phyloP scores from a whole-genome alignment of 495 filamentous ascomycete species.

The Neurospora sp. region DNA sequence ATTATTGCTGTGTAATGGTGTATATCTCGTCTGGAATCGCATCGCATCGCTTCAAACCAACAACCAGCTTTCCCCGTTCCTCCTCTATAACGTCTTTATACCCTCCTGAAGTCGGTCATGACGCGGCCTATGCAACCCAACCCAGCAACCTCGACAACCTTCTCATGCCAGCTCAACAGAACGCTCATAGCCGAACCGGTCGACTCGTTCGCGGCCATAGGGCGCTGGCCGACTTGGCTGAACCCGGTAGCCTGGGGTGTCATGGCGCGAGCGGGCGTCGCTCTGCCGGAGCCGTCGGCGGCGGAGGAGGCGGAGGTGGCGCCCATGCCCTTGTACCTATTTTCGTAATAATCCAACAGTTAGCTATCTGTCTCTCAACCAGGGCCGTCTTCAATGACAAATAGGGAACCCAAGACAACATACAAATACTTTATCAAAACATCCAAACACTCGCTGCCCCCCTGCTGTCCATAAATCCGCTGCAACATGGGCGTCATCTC shows the following conservation, averaged over 20 bases:
- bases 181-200: constrained; percentile 88
- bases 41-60: not conserved
- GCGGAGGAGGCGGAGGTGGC: constrained; percentile 18
- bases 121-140: constrained; percentile 77
- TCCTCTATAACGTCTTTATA: constrained; percentile 38
- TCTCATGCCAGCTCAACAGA: constrained; percentile 90
- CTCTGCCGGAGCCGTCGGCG: constrained; percentile 3
- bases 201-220: constrained; percentile 55
- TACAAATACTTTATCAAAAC: constrained; percentile 73
- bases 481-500: constrained; percentile 82
- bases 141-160: constrained; percentile 82
- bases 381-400: no score
- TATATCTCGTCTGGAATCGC: not conserved
- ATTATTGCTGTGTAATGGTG: not conserved
- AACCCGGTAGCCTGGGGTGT: constrained; percentile 78
- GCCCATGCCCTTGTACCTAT: constrained; percentile 78
- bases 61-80: not conserved
- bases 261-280: constrained; percentile 36
- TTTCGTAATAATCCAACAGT: not conserved
- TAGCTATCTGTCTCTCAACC: not conserved
- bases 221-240: constrained; percentile 65
- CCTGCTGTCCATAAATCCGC: constrained; percentile 58
- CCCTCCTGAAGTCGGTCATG: constrained; percentile 87
- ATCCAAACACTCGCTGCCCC: constrained; percentile 63
- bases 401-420: not conserved